Percentiles rank a stretch among this genome's conserved stretches.
phyloP scores from a whole-genome alignment of 495 filamentous ascomycete species.

The Gamarada debralockiae region DNA sequence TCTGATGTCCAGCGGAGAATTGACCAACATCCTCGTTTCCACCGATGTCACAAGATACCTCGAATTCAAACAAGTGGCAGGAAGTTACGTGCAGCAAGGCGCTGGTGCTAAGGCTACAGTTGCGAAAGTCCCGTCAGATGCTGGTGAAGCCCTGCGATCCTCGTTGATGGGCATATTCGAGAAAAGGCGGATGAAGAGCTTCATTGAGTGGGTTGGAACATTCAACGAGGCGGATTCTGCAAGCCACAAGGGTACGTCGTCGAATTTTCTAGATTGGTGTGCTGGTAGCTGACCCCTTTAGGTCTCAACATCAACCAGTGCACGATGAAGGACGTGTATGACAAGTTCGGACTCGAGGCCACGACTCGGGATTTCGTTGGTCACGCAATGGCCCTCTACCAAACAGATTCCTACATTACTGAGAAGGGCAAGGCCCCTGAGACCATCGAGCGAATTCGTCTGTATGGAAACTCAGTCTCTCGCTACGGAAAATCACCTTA shows the following conservation, averaged over 20 bases:
- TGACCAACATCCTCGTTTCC: constrained; percentile 95
- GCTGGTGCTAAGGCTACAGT: constrained; percentile 77
- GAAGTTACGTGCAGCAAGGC: constrained; percentile 93
- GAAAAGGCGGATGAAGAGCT: constrained; percentile 94
- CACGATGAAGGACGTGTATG: constrained; percentile 96
- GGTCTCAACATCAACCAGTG: constrained; percentile 73
- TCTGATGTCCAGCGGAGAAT: constrained; percentile 95
- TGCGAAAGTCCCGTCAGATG: constrained; percentile 94
- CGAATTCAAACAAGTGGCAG: constrained; percentile 97
- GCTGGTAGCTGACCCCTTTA: constrained; percentile 32
- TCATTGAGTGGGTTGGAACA: constrained; percentile 93
- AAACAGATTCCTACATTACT: constrained; percentile 81
- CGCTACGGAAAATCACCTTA: constrained; percentile 98
- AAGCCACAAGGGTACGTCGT: constrained; percentile 77
- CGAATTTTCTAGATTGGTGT: background rate
- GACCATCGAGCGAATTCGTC: constrained; percentile 83
- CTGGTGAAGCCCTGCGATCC: constrained; percentile 83
- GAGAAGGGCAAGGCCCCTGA: constrained; percentile 71
- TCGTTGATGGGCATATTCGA: constrained; percentile 97
- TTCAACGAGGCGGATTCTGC: constrained; percentile 81
- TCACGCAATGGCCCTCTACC: constrained; percentile 96
- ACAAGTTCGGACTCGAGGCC: constrained; percentile 93
- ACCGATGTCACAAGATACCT: constrained; percentile 97
- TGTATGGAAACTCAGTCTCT: constrained; percentile 97
- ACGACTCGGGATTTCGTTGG: constrained; percentile 93